phyloP scores from a whole-genome alignment of 2,329 filamentous ascomycete species.

The Exserohilum rostratum region DNA sequence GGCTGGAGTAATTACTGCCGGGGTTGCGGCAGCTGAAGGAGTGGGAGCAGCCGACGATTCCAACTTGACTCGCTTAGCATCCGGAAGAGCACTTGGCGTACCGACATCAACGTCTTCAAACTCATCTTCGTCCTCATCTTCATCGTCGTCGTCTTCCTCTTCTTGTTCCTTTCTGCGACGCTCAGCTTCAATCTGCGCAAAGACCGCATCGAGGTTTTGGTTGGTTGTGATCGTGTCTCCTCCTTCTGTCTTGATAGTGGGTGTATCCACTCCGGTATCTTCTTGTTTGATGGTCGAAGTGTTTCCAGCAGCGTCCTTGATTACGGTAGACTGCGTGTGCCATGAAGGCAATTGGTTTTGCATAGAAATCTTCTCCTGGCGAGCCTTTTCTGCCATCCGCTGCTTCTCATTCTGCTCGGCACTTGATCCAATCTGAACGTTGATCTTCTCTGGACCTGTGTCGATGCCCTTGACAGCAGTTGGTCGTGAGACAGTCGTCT shows the following conservation, averaged over 20 bases:
- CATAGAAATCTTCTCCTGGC: slow-evolving; percentile 68
- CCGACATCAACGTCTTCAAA: slow-evolving; percentile 45
- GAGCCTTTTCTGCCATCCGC: slow-evolving; percentile 67
- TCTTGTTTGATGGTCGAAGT: slow-evolving; percentile 41
- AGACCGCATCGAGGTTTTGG: slow-evolving; percentile 69
- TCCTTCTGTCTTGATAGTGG: slow-evolving; percentile 50
- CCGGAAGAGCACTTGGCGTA: slow-evolving; percentile 38
- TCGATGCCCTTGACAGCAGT: slow-evolving; percentile 73
- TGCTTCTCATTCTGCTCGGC: slow-evolving; percentile 71
- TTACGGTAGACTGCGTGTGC: slow-evolving; percentile 73
- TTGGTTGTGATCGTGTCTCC: slow-evolving; percentile 59
- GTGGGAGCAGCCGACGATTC: slow-evolving; percentile 54
- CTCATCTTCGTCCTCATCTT: slow-evolving; percentile 12
- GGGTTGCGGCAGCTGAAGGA: slow-evolving; percentile 38
- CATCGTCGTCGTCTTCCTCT: slow-evolving; percentile 48
- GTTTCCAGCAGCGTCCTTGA: slow-evolving; percentile 55
- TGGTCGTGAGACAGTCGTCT: slow-evolving; percentile 60
- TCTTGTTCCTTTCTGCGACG: slow-evolving; percentile 54
- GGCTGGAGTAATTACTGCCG: slow-evolving; percentile 47
- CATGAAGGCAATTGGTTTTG: slow-evolving; percentile 74
- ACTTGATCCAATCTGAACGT: slow-evolving; percentile 70
- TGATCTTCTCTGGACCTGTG: slow-evolving; percentile 70
- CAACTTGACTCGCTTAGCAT: slow-evolving; percentile 67
- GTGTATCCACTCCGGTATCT: slow-evolving; percentile 47
- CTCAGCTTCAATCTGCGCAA: slow-evolving; percentile 68